Evolutionary conservation across 73 alveolate species (phyloP), one percentile per base, ranked within the genome.

Genomic region (Durusdinium trenchii): DNA sequence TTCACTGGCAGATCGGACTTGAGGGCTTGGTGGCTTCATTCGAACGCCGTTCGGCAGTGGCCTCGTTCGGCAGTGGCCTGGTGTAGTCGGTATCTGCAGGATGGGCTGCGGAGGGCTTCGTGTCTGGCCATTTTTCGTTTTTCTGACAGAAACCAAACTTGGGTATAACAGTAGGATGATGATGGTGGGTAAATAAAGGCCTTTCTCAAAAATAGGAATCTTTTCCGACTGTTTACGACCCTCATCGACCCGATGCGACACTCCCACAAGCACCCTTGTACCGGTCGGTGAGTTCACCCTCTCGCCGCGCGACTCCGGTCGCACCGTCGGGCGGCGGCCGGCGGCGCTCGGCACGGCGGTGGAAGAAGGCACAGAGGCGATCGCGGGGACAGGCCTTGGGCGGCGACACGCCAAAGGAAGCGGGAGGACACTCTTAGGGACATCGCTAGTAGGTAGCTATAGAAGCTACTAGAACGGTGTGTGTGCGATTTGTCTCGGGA

Each of bases 291-390:
- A 35, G 30, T 32, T 4, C 67, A 10, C 64, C 45, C 43, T 47
- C 46, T 26, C 12, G 6, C 36, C 36, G 81, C 36, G 46, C 81
- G n/a, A n/a, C n/a, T n/a, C n/a, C n/a, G n/a, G n/a, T 23, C 69
- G 83, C 95, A 46, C 82, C 95, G 28, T 91, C 98, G 50, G 67
- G 48, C 50, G 99, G 92, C 52, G 90, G 93, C 38, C 92, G 92
- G 61, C 99, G 99, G 42, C 92, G 91, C 73, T 93, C 93, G 45
- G 99, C 79, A 32, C 93, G 93, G 73, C 92, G 81, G 73, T 93
- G 99, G 99, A 73, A 93, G 99, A 93, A 93, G 61, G 99, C 99
- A 42, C 99, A 93, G 36, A 93, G 54, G 52, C 62, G 81, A 47
- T 51, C 93, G 16, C 99, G 78, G 81, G 99, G 99, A 52, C 99